Base-by-base conservation (phyloP, 2,329 filamentous ascomycete genomes). In the Gyromitra esculenta region DNA sequence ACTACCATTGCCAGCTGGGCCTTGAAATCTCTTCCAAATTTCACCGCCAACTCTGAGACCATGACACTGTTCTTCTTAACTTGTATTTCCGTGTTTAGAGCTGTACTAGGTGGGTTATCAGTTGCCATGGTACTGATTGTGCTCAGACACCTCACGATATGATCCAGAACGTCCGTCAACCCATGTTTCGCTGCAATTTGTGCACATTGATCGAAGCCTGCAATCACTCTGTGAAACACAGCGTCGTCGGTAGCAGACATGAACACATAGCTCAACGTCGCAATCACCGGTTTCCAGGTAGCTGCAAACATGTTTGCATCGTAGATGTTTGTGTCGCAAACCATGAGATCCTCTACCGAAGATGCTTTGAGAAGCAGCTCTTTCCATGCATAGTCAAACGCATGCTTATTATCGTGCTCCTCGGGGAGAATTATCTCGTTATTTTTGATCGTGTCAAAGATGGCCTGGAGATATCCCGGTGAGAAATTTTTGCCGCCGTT, bases 221-320 rank as follows among this genome's bases (percentile, higher is more conserved):
- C 92, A 37, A 98, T 93, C 18, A 99, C 92, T 76, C 96, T 90
- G 45, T 93, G 93, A 82, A 97, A 99, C 1, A 99, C 96, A 0
- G 95, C 89, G 83, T 99, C 96, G 82, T 99, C 96, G 0, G 94
- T 97, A 15, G 96, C 96, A 45, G 95, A 98, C 91, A 98, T 97
- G 85, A 99, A 99, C 2, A 99, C 96, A 82, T 98, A 99, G 11
- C 96, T 96, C 70, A 99, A 86, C 0, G 96, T 98, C 2, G 96
- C 94, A 48, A 99, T 88, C 64, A 99, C 94, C 0, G 96, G 95
- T 82, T 90, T 94, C 96, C 96, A 99, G 0, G 94, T 97, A 25
- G 94, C 92, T 73, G 92, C 90, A 83, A 99, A 99, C 93, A 99
- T 97, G 82, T 99, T 94, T 2, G 94, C 93, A 83, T 99, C 96